Conservation (phyloP, 495 filamentous ascomycete species). For the Umbilicaria muhlenbergii region DNA sequence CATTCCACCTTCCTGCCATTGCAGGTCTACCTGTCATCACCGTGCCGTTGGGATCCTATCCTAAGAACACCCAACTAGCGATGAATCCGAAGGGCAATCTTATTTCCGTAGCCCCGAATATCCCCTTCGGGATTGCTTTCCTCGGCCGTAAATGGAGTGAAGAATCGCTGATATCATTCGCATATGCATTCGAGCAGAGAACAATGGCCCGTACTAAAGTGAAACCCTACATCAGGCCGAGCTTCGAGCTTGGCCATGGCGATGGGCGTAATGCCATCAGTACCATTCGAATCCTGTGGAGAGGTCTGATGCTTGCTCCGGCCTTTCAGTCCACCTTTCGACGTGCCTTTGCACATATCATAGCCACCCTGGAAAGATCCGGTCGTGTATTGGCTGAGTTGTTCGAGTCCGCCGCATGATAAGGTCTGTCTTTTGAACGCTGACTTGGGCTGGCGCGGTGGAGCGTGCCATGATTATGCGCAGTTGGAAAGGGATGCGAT, state of each 20-base stretch:
- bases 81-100: conserved; percentile 7
- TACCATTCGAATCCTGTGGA: too few relatives aligned
- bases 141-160: conserved; percentile 33
- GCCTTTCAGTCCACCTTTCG: too few relatives aligned
- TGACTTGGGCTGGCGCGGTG: too few relatives aligned
- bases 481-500: too few relatives aligned
- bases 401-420: too few relatives aligned
- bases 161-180: conserved; percentile 34
- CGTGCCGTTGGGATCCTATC: conserved; percentile 28
- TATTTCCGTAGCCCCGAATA: conserved; percentile 7
- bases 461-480: too few relatives aligned
- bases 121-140: conserved; percentile 34
- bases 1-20: conserved; percentile 14
- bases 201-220: conserved; percentile 27
- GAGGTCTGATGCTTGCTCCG: too few relatives aligned
- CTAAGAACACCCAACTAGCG: conserved; percentile 10
- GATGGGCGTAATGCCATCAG: background rate
- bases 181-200: conserved; percentile 44
- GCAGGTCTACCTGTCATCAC: conserved; percentile 24
- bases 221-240: conserved; percentile 27
- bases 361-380: too few relatives aligned
- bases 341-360: too few relatives aligned
- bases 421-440: too few relatives aligned
- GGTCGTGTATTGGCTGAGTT: too few relatives aligned
- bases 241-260: conserved; percentile 24